Conservation (phyloP, 306 rosid genomes). For the Albizia julibrissin region DNA sequence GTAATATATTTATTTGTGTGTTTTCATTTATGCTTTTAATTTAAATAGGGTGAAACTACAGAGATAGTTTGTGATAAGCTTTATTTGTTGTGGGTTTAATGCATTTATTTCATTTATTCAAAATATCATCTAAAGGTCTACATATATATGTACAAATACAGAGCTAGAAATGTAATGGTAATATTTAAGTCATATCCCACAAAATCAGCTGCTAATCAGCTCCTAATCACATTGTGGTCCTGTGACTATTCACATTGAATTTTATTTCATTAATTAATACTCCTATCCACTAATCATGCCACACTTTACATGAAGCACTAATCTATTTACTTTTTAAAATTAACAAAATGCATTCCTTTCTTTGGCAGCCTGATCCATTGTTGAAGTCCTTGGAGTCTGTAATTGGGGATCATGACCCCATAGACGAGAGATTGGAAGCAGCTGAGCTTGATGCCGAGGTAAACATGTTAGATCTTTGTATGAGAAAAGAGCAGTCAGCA, state of each 20-base stretch:
- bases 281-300: background rate
- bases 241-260: background rate
- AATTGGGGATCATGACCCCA: constrained; percentile 57
- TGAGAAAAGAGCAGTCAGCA: constrained; percentile 27
- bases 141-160: background rate
- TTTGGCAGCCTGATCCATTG: constrained; percentile 90
- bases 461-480: constrained; percentile 6
- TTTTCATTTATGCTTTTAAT: constrained; percentile 22
- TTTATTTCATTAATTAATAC: background rate
- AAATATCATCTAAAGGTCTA: background rate
- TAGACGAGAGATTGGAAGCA: constrained; percentile 71
- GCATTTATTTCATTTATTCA: background rate
- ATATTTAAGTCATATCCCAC: background rate
- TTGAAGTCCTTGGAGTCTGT: constrained; percentile 76
- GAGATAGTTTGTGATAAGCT: constrained; percentile 10
- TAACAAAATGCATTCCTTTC: constrained; percentile 19
- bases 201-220: background rate
- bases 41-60: background rate
- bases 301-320: constrained; percentile 2
- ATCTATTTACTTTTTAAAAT: background rate
- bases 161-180: background rate
- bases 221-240: background rate
- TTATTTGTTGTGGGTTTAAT: constrained; percentile 2
- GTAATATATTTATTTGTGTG: constrained; percentile 41
- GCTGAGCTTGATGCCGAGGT: constrained; percentile 77